Evolutionary conservation across 495 filamentous ascomycete genomes (phyloP).

Genomic region (Usnea hakonensis): DNA sequence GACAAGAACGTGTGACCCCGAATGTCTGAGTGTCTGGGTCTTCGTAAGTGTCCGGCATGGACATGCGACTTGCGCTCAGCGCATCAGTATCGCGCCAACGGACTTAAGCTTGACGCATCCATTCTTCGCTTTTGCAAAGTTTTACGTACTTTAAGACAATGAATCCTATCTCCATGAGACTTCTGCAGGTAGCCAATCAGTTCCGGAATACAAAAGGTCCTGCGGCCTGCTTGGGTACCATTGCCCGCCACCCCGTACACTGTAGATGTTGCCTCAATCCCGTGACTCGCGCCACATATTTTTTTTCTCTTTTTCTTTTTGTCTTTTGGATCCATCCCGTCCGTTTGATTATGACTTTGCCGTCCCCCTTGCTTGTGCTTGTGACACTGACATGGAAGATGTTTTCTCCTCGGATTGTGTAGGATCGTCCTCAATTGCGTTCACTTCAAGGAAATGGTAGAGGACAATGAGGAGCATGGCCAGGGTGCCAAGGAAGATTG

Average conservation of each 20-base stretch:
- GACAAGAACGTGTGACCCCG: not conserved
- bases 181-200: not conserved
- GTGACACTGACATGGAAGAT: constrained; percentile 3
- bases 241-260: not conserved
- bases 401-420: constrained; percentile 1
- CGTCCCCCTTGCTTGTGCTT: constrained; percentile 1
- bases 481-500: constrained; percentile 84
- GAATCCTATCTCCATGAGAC: not conserved
- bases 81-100: not conserved
- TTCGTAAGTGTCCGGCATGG: not conserved
- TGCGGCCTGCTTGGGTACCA: not conserved
- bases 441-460: constrained; percentile 97
- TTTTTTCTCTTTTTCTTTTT: no score
- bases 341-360: constrained; percentile 7
- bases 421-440: constrained; percentile 53
- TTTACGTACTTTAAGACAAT: not conserved
- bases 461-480: constrained; percentile 91
- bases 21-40: not conserved
- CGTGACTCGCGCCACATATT: not conserved
- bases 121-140: not conserved
- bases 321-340: not conserved
- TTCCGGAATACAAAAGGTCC: not conserved
- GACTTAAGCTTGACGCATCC: not conserved
- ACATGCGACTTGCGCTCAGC: constrained; percentile 12
- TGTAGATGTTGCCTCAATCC: not conserved